A percentile compares a stretch with the other conserved stretches of the same genome.
phyloP scores from a whole-genome alignment of 192 early-diverging fungal species.

The Irineochytrium annulatum region DNA sequence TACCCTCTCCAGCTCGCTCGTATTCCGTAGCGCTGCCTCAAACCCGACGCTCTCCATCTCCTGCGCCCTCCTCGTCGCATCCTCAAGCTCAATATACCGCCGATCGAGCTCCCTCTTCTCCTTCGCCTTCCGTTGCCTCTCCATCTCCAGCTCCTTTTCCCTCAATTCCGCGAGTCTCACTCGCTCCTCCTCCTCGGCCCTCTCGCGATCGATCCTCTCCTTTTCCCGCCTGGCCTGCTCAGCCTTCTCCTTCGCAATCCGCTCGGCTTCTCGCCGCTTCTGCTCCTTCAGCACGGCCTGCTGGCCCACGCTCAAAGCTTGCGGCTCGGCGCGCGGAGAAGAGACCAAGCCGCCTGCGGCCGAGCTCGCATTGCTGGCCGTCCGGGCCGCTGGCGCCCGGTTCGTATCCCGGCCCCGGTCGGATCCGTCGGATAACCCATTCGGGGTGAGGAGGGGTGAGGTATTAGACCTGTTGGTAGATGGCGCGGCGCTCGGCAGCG shows the following conservation, averaged over 20 bases:
- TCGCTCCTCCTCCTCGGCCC: neutral
- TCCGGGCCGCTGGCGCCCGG: neutral
- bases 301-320: neutral
- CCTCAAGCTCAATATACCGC: neutral
- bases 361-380: neutral
- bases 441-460: neutral
- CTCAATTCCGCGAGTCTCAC: neutral
- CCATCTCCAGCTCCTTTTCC: constrained; percentile 9
- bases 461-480: neutral
- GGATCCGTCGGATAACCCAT: too few species aligned
- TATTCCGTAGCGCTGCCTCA: constrained; percentile 1
- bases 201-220: neutral
- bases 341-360: neutral
- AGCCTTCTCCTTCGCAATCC: neutral
- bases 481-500: neutral
- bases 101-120: constrained; percentile 14
- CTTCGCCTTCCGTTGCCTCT: constrained; percentile 19
- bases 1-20: constrained; percentile 8
- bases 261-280: neutral
- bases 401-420: neutral
- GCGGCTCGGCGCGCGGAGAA: neutral
- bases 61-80: neutral
- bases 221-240: neutral
- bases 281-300: neutral
- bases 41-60: constrained; percentile 10